These are phyloP conservation scores for Colletotrichum melonis DNA, from an alignment of 2,329 filamentous ascomycete species.

Conservation along the genomic window DNA sequence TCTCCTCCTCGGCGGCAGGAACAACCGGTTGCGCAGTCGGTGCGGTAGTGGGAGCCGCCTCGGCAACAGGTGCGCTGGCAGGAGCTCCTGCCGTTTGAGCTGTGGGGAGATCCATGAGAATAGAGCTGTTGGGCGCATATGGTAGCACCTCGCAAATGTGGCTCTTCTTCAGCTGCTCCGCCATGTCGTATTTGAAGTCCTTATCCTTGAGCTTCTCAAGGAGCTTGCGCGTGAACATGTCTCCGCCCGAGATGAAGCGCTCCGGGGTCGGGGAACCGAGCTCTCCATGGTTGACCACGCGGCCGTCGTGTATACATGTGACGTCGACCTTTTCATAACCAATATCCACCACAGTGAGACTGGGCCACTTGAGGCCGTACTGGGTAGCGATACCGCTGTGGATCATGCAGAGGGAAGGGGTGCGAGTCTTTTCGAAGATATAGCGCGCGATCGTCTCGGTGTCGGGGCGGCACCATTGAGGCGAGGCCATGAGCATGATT, in stretches of 20 bases:
- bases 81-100: slow-evolving; percentile 43
- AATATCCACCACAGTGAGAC: slow-evolving; percentile 89
- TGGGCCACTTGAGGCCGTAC: slow-evolving; percentile 81
- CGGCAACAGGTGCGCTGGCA: slow-evolving; percentile 43
- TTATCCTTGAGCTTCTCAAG: slow-evolving; percentile 72
- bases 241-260: slow-evolving; percentile 77
- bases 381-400: slow-evolving; percentile 89
- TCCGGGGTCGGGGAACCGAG: slow-evolving; percentile 66
- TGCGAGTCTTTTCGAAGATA: slow-evolving; percentile 97
- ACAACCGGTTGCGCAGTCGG: slow-evolving; percentile 41
- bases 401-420: slow-evolving; percentile 89
- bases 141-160: slow-evolving; percentile 74
- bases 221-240: slow-evolving; percentile 84
- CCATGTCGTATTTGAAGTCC: slow-evolving; percentile 73
- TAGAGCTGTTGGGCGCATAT: slow-evolving; percentile 58
- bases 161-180: slow-evolving; percentile 77
- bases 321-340: slow-evolving; percentile 94
- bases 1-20: slow-evolving; percentile 43
- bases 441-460: slow-evolving; percentile 91
- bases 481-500: slow-evolving; percentile 89
- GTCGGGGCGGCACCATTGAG: slow-evolving; percentile 89
- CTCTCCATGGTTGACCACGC: slow-evolving; percentile 75
- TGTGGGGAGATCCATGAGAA: slow-evolving; percentile 60
- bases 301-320: slow-evolving; percentile 87
- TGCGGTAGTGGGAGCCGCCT: slow-evolving; percentile 48